These are phyloP conservation scores for Plectosphaerella cucumerina DNA, from an alignment of 2,329 filamentous ascomycete genomes.

Conservation along the genomic window DNA sequence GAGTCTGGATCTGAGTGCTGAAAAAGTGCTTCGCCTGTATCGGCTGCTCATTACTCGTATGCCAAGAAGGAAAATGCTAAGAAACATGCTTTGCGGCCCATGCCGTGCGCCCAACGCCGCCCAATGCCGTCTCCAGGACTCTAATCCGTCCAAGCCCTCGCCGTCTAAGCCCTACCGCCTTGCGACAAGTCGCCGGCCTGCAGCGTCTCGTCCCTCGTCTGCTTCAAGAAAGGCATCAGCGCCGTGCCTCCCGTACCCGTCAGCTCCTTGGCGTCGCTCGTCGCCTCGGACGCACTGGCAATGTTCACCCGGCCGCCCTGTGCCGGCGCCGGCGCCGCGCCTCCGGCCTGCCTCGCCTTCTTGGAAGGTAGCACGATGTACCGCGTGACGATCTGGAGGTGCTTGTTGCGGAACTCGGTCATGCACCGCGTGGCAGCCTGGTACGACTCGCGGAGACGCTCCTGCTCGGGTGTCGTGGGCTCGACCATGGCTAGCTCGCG, in stretches of 20 bases:
- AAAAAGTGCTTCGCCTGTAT: too few relatives aligned
- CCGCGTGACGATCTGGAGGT: slow-evolving; percentile 83
- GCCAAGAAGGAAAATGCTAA: too few relatives aligned
- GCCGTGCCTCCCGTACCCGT: slow-evolving; percentile 85
- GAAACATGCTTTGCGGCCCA: too few relatives aligned
- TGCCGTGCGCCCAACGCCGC: too few relatives aligned
- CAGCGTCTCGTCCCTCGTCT: slow-evolving; percentile 78
- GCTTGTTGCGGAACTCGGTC: slow-evolving; percentile 72
- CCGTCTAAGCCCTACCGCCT: too few relatives aligned
- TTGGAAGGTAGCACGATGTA: slow-evolving; percentile 83
- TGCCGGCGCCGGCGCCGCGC: slow-evolving; percentile 20
- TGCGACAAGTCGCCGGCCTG: slow-evolving; percentile 26
- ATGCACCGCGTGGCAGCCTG: slow-evolving; percentile 73
- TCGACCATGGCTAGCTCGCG: slow-evolving; percentile 58
- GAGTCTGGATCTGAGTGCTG: too few relatives aligned
- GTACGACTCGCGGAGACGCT: slow-evolving; percentile 45
- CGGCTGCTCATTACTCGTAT: too few relatives aligned
- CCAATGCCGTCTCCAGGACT: too few relatives aligned
- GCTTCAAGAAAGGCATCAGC: slow-evolving; percentile 84
- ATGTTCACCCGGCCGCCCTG: slow-evolving; percentile 26
- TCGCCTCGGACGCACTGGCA: slow-evolving; percentile 36
- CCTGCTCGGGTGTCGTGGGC: slow-evolving; percentile 49
- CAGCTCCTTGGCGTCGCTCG: slow-evolving; percentile 42
- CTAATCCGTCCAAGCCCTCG: too few relatives aligned
- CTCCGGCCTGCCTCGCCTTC: slow-evolving; percentile 20